phyloP scores from a whole-genome alignment of 2,329 filamentous ascomycete genomes.

The Sporothrix protearum region DNA sequence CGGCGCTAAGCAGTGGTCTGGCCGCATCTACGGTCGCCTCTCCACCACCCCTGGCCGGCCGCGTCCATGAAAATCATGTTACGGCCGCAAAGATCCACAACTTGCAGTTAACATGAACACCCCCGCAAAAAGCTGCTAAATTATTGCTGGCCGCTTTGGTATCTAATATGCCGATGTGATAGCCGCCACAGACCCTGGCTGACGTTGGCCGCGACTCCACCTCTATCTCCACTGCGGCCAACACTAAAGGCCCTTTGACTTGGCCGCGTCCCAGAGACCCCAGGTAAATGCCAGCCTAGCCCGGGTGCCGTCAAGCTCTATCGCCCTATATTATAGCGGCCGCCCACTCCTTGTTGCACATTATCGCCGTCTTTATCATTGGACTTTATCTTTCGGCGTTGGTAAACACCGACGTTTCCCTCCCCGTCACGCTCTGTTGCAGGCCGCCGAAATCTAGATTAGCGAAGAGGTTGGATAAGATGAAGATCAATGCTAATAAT shows the following conservation, averaged over 20 bases:
- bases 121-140: neutral
- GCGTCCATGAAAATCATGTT: neutral
- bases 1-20: neutral
- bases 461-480: neutral
- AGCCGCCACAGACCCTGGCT: neutral
- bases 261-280: slow-evolving; percentile 10
- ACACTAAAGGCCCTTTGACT: slow-evolving; percentile 8
- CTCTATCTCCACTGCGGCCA: slow-evolving; percentile 14
- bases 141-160: slow-evolving; percentile 1
- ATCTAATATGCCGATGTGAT: neutral
- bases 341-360: no score
- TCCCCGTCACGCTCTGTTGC: neutral
- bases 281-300: neutral
- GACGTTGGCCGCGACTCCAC: neutral
- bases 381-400: slow-evolving; percentile 5
- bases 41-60: neutral
- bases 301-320: neutral
- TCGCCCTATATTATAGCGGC: neutral
- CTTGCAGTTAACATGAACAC: neutral
- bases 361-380: neutral
- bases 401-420: neutral
- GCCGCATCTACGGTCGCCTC: neutral
- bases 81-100: neutral
- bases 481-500: neutral
- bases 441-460: neutral